A percentile compares a stretch with the other conserved stretches of the same genome.
These are phyloP conservation scores for Aspergillus nomiae DNA, from an alignment of 2,329 filamentous ascomycete species.

Conservation along the genomic window DNA sequence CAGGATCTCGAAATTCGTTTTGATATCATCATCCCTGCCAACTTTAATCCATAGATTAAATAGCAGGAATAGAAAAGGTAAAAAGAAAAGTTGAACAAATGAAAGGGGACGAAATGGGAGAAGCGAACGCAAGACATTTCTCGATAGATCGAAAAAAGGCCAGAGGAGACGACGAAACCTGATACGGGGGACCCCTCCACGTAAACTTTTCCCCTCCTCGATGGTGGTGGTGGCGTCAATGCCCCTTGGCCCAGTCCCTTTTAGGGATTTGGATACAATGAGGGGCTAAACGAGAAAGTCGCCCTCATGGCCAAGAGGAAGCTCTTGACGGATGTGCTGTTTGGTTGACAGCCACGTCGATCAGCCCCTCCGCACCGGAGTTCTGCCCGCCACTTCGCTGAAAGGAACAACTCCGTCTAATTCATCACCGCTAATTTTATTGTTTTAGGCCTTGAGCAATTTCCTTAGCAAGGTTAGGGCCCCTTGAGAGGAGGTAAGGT, in stretches of 20 bases:
- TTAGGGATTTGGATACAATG: slow-evolving; percentile 3
- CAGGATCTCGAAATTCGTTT: not conserved
- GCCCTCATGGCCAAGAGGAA: not conserved
- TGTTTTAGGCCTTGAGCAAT: slow-evolving; percentile 4
- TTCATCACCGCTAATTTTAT: not conserved
- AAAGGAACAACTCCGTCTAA: not conserved
- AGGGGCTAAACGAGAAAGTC: not conserved
- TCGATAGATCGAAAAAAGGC: not conserved
- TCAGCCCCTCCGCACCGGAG: slow-evolving; percentile 5
- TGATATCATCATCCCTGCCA: not conserved
- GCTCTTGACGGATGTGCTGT: not conserved
- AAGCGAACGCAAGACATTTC: not conserved
- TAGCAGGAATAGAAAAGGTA: not conserved
- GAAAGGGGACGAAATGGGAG: not conserved
- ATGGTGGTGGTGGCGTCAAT: not conserved
- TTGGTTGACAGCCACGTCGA: slow-evolving; percentile 5
- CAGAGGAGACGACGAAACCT: not conserved
- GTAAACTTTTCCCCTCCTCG: not conserved
- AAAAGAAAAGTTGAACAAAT: not conserved
- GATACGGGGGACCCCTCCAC: not conserved
- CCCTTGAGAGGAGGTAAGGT: slow-evolving; percentile 9
- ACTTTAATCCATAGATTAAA: not conserved
- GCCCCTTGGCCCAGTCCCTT: slow-evolving; percentile 1
- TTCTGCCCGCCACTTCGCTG: slow-evolving; percentile 2
- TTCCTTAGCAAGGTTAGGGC: slow-evolving; percentile 6